A percentile compares a stretch with the other conserved stretches of the same genome.
phyloP scores from a whole-genome alignment of 1,284 basidiomycete genomes.

The Trichosporon coremiiforme region DNA sequence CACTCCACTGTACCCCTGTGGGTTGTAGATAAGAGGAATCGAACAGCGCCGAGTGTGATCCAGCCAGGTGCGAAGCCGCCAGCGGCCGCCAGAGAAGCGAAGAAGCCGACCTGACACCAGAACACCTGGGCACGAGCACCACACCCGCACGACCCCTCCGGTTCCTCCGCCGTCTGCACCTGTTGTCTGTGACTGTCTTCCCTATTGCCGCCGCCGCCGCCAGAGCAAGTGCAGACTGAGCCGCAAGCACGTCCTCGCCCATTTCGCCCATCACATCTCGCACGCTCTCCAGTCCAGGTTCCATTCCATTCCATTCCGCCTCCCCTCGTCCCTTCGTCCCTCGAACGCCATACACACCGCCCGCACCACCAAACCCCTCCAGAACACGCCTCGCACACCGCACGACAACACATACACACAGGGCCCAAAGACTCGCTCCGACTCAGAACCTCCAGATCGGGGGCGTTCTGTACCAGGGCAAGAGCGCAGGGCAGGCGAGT shows the following conservation, averaged over 20 bases:
- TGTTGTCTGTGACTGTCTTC: too few species aligned
- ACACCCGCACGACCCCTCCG: background rate
- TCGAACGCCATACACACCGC: conserved; percentile 9
- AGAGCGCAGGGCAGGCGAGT: background rate
- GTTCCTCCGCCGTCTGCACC: too few species aligned
- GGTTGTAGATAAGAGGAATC: too few species aligned
- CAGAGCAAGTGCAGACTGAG: too few species aligned
- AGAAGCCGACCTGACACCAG: background rate
- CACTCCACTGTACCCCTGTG: background rate
- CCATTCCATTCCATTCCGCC: too few species aligned
- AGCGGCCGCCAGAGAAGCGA: background rate
- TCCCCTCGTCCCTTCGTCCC: background rate
- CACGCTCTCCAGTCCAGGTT: background rate
- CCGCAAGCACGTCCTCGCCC: background rate
- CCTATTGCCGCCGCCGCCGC: too few species aligned
- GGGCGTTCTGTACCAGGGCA: too few species aligned
- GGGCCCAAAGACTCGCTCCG: conserved; percentile 1
- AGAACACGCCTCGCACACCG: background rate
- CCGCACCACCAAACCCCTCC: background rate
- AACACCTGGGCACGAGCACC: conserved; percentile 6
- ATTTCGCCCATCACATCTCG: background rate
- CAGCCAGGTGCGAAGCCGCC: background rate
- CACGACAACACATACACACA: background rate
- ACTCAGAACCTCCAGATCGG: too few species aligned
- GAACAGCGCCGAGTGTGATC: too few species aligned